A percentile compares a stretch with the other conserved stretches of the same genome.
Conservation (phyloP, 257 asterid species). For the Solanum rostratum region DNA sequence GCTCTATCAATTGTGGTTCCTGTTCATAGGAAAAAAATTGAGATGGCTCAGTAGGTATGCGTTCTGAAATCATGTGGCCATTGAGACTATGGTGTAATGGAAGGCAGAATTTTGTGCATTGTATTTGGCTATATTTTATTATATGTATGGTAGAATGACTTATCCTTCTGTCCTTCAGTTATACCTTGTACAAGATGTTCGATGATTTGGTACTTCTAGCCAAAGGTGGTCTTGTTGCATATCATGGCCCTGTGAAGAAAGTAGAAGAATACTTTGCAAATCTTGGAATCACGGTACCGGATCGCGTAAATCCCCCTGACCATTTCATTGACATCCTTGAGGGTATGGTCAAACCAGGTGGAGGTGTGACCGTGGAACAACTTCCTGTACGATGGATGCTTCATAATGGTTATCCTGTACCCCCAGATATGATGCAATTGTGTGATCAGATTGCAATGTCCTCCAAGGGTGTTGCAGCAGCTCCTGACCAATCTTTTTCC, state of each 20-base stretch:
- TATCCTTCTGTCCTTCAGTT: slow-evolving; percentile 41
- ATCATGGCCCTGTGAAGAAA: slow-evolving; percentile 84
- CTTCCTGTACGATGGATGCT: slow-evolving; percentile 99
- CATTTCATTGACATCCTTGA: slow-evolving; percentile 87
- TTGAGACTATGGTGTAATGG: neutral
- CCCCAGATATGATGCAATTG: slow-evolving; percentile 82
- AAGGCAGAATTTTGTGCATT: neutral
- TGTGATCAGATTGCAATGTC: slow-evolving; percentile 69
- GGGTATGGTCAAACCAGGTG: slow-evolving; percentile 64
- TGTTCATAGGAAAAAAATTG: neutral
- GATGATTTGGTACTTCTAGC: slow-evolving; percentile 91
- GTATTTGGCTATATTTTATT: neutral
- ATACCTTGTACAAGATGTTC: slow-evolving; percentile 85
- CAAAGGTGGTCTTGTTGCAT: slow-evolving; percentile 86
- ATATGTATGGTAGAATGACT: neutral
- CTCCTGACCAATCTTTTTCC: slow-evolving; percentile 24
- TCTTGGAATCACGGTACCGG: slow-evolving; percentile 69
- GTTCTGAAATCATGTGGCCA: neutral
- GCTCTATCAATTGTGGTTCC: neutral
- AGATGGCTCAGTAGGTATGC: neutral
- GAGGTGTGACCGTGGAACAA: slow-evolving; percentile 57
- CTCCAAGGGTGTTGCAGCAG: slow-evolving; percentile 36
- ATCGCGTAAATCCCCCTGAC: slow-evolving; percentile 89
- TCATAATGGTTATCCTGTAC: slow-evolving; percentile 87
- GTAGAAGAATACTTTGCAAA: slow-evolving; percentile 76